Conservation (phyloP, 805 yeast species). For the Torulaspora delbrueckii region DNA sequence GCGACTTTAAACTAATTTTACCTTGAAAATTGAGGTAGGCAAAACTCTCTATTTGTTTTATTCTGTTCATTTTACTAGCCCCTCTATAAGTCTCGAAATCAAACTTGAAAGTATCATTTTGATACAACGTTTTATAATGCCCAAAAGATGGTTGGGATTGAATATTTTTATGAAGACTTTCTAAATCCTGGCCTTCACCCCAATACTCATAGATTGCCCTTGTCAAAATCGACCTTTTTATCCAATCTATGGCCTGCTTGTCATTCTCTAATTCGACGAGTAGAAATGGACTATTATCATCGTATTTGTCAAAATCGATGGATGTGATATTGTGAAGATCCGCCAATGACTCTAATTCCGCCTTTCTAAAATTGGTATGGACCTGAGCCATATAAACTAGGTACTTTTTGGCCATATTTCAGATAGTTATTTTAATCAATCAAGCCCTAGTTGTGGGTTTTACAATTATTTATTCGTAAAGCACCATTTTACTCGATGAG, state of each 20-base stretch:
- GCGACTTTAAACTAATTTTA: conserved; percentile 67
- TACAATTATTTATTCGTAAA: background rate
- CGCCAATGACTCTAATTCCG: conserved; percentile 85
- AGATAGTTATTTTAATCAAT: background rate
- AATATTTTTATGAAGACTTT: conserved; percentile 51
- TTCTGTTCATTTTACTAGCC: conserved; percentile 43
- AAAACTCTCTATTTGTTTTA: conserved; percentile 67
- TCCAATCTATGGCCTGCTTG: conserved; percentile 57
- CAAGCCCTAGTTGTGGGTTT: background rate
- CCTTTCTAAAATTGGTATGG: conserved; percentile 68
- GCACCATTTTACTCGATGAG: background rate
- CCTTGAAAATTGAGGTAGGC: conserved; percentile 69
- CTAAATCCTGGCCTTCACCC: conserved; percentile 61
- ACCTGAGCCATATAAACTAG: conserved; percentile 81
- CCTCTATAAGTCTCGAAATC: conserved; percentile 79
- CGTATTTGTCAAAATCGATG: conserved; percentile 57
- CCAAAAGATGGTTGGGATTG: conserved; percentile 23
- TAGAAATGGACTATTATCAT: conserved; percentile 63
- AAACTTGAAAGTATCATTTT: conserved; percentile 63
- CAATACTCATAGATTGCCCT: conserved; percentile 75
- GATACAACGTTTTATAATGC: conserved; percentile 32
- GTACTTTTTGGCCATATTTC: conserved; percentile 40
- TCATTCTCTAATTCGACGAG: conserved; percentile 62
- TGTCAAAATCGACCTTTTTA: conserved; percentile 63
- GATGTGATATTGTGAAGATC: conserved; percentile 46